These are phyloP conservation scores for Cladophialophora psammophila DNA, from an alignment of 2,329 filamentous ascomycete species.

Conservation along the genomic window DNA sequence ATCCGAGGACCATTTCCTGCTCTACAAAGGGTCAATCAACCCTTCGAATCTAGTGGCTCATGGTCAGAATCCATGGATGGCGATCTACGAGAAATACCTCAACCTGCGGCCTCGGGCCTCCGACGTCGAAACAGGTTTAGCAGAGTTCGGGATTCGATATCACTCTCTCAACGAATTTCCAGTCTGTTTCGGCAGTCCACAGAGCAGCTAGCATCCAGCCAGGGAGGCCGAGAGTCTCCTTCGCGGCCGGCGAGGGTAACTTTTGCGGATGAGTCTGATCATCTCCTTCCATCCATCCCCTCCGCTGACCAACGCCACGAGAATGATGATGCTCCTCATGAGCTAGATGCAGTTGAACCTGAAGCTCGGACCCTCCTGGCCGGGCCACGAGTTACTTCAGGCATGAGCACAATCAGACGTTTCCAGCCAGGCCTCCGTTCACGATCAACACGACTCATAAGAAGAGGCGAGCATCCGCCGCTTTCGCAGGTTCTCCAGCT, in stretches of 20 bases:
- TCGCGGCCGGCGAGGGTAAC: constrained; percentile 44
- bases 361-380: constrained; percentile 45
- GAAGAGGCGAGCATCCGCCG: constrained; percentile 68
- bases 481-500: constrained; percentile 68
- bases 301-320: constrained; percentile 52
- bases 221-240: constrained; percentile 42
- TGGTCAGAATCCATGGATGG: constrained; percentile 38
- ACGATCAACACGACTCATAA: constrained; percentile 60
- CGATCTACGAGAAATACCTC: constrained; percentile 39
- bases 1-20: constrained; percentile 50
- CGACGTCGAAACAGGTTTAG: constrained; percentile 46
- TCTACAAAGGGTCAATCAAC: constrained; percentile 46
- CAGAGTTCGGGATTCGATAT: constrained; percentile 54
- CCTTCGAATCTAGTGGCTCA: constrained; percentile 38
- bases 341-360: constrained; percentile 53
- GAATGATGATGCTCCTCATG: constrained; percentile 49
- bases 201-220: constrained; percentile 39
- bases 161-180: constrained; percentile 49
- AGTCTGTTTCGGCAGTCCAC: constrained; percentile 53
- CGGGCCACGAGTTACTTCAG: constrained; percentile 43
- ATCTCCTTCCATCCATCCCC: constrained; percentile 47
- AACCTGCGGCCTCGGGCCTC: constrained; percentile 39
- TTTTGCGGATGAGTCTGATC: constrained; percentile 45
- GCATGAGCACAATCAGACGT: constrained; percentile 47
- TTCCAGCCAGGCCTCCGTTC: constrained; percentile 57